Conservation (phyloP, 179 eudicot genomes). For the Amaranthus tricolor region DNA sequence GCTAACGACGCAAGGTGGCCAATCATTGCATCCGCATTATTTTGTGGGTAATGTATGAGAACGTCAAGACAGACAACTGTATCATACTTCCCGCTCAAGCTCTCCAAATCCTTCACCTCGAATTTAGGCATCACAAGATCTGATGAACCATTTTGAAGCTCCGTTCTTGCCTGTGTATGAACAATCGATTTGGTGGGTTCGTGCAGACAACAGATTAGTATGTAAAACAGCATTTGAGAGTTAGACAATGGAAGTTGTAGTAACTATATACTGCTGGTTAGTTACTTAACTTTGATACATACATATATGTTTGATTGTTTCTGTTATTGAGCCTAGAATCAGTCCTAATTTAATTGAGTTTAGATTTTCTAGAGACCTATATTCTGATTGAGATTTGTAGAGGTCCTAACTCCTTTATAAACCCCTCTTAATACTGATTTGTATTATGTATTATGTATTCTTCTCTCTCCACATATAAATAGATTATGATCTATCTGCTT, state of each 20-base stretch:
- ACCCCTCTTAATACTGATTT: too few species aligned
- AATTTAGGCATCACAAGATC: slow-evolving; percentile 69
- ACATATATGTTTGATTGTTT: too few species aligned
- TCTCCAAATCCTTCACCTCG: slow-evolving; percentile 88
- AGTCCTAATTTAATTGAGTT: too few species aligned
- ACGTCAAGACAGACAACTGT: slow-evolving; percentile 93
- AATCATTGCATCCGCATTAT: slow-evolving; percentile 92
- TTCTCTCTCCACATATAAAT: too few species aligned
- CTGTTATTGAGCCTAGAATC: too few species aligned
- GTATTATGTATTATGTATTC: too few species aligned
- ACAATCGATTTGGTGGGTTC: background rate
- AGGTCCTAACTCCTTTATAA: too few species aligned
- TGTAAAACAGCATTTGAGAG: background rate
- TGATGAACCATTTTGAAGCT: slow-evolving; percentile 45
- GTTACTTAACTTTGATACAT: too few species aligned
- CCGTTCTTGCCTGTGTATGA: slow-evolving; percentile 61
- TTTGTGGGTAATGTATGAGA: slow-evolving; percentile 94
- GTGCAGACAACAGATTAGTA: background rate
- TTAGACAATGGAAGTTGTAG: background rate
- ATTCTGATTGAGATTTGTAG: too few species aligned
- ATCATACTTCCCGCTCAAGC: slow-evolving; percentile 79
- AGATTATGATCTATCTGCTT: too few species aligned
- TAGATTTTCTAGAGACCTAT: too few species aligned
- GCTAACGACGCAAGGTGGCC: slow-evolving; percentile 93
- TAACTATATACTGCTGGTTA: too few species aligned